These are phyloP conservation scores for Russula abietina DNA, from an alignment of 768 basidiomycete genomes.

Conservation along the genomic window DNA sequence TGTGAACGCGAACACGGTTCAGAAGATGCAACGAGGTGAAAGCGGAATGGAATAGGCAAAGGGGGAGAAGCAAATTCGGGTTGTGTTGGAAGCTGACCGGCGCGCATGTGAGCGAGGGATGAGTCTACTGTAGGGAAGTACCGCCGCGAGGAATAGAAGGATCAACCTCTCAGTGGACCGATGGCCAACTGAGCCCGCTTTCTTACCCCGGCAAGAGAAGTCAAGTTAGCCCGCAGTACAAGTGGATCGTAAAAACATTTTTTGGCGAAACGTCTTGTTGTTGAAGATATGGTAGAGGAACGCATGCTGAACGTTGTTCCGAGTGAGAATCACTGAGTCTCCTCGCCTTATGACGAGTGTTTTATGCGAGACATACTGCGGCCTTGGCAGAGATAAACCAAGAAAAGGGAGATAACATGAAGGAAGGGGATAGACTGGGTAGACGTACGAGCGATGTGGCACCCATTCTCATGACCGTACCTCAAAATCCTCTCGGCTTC, in stretches of 20 bases:
- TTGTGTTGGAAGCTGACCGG: no score
- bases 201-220: neutral
- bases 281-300: slow-evolving; percentile 75
- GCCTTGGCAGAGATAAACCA: slow-evolving; percentile 43
- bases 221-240: neutral
- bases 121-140: no score
- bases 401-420: slow-evolving; percentile 43
- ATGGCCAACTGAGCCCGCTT: no score
- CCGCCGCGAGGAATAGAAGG: no score
- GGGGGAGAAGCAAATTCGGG: no score
- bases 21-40: no score
- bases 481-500: neutral
- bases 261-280: slow-evolving; percentile 49
- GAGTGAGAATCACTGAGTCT: slow-evolving; percentile 76
- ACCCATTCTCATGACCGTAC: no score
- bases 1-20: no score
- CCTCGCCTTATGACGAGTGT: slow-evolving; percentile 75
- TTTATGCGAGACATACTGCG: slow-evolving; percentile 41
- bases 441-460: neutral
- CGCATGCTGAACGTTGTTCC: slow-evolving; percentile 83
- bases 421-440: slow-evolving; percentile 19
- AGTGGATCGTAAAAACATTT: neutral
- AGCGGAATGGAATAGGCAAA: no score
- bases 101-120: no score
- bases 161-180: no score